Evolutionary conservation across 257 asterid genomes (phyloP).

Genomic region (Phtheirospermum japonicum): DNA sequence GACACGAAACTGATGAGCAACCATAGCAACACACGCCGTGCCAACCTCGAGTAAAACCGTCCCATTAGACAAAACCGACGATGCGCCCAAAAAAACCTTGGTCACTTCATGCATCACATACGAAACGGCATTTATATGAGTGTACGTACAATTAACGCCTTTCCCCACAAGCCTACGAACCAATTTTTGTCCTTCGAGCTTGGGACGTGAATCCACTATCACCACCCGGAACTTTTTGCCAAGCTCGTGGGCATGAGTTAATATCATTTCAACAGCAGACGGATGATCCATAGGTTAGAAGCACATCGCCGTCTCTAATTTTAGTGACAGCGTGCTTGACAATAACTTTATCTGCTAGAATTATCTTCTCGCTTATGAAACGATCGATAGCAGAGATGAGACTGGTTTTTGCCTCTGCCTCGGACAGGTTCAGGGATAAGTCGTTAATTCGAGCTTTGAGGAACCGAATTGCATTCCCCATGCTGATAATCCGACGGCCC

Average conservation of each 20-base stretch:
- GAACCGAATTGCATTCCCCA: slow-evolving; percentile 89
- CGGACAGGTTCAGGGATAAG: too few relatives aligned
- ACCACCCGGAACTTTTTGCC: slow-evolving; percentile 79
- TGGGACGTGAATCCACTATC: slow-evolving; percentile 95
- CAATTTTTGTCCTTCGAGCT: slow-evolving; percentile 71
- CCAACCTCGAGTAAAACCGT: slow-evolving; percentile 87
- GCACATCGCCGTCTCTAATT: slow-evolving; percentile 81
- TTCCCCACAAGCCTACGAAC: slow-evolving; percentile 71
- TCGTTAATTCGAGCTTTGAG: slow-evolving; percentile 67
- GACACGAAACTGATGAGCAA: slow-evolving; percentile 79
- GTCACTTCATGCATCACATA: slow-evolving; percentile 86
- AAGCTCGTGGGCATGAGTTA: slow-evolving; percentile 73
- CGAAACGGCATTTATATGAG: slow-evolving; percentile 84
- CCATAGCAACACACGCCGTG: slow-evolving; percentile 92
- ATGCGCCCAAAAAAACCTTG: slow-evolving; percentile 79
- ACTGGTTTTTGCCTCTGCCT: too few relatives aligned
- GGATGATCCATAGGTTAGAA: slow-evolving; percentile 76
- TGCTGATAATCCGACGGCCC: slow-evolving; percentile 53
- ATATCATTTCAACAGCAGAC: slow-evolving; percentile 73
- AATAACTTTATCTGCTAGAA: slow-evolving; percentile 72
- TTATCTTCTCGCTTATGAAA: slow-evolving; percentile 89
- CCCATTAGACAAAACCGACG: slow-evolving; percentile 85
- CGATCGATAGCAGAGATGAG: too few relatives aligned
- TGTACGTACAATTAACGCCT: slow-evolving; percentile 82
- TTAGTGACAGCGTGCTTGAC: slow-evolving; percentile 80